Evolutionary conservation across 257 asterid species (phyloP), one percentile per base, ranked within the genome.

Genomic region (Voacanga thouarsii): DNA sequence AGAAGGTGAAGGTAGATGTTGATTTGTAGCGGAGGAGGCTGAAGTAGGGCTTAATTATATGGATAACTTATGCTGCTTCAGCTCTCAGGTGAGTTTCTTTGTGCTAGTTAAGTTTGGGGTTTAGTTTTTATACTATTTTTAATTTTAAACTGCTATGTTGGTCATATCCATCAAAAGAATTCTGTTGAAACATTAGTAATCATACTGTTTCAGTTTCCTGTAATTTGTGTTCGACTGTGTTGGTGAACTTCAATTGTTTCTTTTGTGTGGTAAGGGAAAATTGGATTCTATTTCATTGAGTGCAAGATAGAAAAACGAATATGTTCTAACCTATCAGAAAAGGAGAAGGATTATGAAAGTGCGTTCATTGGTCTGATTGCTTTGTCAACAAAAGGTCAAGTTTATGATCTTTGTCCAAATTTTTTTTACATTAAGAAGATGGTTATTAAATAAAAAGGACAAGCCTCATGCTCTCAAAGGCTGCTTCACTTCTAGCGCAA

Each of bases 11-110:
- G 82, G 83, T 91, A 84, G 89, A 86, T 87, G 91, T 82, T 89
- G 85, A 70, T 83, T 86, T 80, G 87, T 77, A 78, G 84, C 61
- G 84, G 84, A 77, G 82, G 75, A 72, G 76, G 70, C 69, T 86
- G 87, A 84, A 82, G 77, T 72, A 79, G 77, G 74, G 78, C 50
- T 84, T 80, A 78, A 78, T 82, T 75, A 83, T 33, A 91, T 93
- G 97, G 93, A 85, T 83, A 87, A 74, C 79, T 79, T 90, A 11
- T 90, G 97, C 90, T 93, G 97, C 86, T 93, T 87, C 91, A 87
- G 70, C 80, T 86, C 93, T n/a, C 87, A 83, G 92, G 97, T 91
- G 83, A 80, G 79, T 75, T 83, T 83, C 81, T 43, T 44, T 50
- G 44, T 39, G 67, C 67, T 24, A 50, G n/a, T 67, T 67, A 28